Evolutionary conservation across 352 stramenopile genomes (phyloP).

Genomic region (Globisporangium perplexum): DNA sequence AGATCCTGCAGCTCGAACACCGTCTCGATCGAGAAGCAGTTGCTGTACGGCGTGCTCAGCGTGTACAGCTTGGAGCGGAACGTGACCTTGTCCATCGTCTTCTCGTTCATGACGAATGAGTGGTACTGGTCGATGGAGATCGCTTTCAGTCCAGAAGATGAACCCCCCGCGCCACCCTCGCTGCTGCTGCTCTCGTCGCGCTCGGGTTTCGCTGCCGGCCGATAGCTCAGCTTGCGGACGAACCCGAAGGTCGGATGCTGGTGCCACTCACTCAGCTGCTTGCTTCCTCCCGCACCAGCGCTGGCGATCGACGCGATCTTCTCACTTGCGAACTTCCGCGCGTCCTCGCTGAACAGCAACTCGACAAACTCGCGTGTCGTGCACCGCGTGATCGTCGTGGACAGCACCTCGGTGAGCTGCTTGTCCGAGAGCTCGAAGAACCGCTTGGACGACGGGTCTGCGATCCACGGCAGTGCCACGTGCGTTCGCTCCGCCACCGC

Average conservation of each 20-base stretch:
- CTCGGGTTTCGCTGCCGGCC: slow-evolving; percentile 15
- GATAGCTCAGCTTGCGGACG: slow-evolving; percentile 46
- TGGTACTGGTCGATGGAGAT: slow-evolving; percentile 58
- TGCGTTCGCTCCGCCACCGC: slow-evolving; percentile 20
- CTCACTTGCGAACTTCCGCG: slow-evolving; percentile 19
- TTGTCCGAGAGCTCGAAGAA: slow-evolving; percentile 45
- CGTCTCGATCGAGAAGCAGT: slow-evolving; percentile 59
- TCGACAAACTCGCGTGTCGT: slow-evolving; percentile 39
- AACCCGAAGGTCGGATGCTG: slow-evolving; percentile 43
- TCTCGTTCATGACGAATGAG: slow-evolving; percentile 36
- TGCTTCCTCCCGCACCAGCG: neutral
- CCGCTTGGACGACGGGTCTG: slow-evolving; percentile 19
- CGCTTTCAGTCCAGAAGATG: slow-evolving; percentile 16
- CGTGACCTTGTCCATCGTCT: slow-evolving; percentile 25
- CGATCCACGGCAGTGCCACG: slow-evolving; percentile 48
- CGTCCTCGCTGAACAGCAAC: slow-evolving; percentile 31
- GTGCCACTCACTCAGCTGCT: slow-evolving; percentile 41
- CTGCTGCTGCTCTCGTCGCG: neutral
- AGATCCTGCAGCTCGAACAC: slow-evolving; percentile 42
- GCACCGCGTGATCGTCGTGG: slow-evolving; percentile 30
- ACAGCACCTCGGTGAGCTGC: slow-evolving; percentile 48
- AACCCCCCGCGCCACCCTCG: slow-evolving; percentile 7
- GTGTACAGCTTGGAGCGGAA: slow-evolving; percentile 61
- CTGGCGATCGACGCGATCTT: neutral
- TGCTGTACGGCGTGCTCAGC: slow-evolving; percentile 56